phyloP scores from a whole-genome alignment of 164 flowering plant genomes.

The Tetracentron sinense region DNA sequence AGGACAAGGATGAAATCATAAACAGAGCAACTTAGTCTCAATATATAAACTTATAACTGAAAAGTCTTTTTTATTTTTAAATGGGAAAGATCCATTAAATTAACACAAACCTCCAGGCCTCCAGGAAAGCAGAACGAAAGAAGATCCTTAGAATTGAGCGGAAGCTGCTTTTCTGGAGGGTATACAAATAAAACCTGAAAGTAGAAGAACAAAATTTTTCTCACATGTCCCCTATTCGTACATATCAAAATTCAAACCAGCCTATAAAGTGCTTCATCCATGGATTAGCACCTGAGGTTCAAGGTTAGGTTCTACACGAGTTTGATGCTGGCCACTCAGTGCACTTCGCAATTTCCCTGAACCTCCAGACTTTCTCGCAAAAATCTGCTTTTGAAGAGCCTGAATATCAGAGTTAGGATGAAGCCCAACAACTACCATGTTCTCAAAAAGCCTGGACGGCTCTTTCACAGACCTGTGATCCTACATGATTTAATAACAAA shows the following conservation, averaged over 20 bases:
- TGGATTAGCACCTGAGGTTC: constrained; percentile 80
- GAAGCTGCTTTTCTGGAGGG: constrained; percentile 89
- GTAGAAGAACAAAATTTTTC: constrained; percentile 6
- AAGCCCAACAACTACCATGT: constrained; percentile 97
- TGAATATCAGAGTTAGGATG: constrained; percentile 79
- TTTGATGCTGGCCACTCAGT: constrained; percentile 47
- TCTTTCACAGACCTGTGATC: constrained; percentile 75
- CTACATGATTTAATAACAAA: constrained; percentile 41
- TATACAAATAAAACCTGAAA: constrained; percentile 90
- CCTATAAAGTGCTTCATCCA: constrained; percentile 3
- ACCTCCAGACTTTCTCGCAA: constrained; percentile 62
- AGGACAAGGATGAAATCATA: not conserved
- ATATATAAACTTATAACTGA: not conserved
- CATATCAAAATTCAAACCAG: too few species aligned
- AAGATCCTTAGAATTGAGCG: constrained; percentile 86
- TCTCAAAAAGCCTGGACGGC: constrained; percentile 89
- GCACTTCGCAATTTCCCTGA: constrained; percentile 61
- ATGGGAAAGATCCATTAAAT: not conserved
- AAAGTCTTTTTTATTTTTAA: not conserved
- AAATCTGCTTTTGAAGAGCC: constrained; percentile 56
- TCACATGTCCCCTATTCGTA: too few species aligned
- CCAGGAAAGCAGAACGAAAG: constrained; percentile 97
- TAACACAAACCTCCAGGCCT: constrained; percentile 73
- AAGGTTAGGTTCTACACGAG: constrained; percentile 68
- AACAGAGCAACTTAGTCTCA: constrained; percentile 7